phyloP scores from a whole-genome alignment of 2,329 filamentous ascomycete species.

The Hypoxylon sp. region DNA sequence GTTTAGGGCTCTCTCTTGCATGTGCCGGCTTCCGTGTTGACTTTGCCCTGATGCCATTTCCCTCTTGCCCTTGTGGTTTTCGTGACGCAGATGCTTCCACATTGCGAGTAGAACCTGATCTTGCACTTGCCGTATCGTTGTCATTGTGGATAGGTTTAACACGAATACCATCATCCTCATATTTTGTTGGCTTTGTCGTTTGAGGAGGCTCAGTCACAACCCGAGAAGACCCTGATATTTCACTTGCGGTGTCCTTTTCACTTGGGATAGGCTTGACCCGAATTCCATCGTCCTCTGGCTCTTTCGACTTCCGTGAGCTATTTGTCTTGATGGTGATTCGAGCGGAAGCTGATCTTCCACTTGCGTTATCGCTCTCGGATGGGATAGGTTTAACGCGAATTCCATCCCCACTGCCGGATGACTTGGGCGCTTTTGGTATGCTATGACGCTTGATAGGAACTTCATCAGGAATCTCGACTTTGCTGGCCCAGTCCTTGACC shows the following conservation, averaged over 20 bases:
- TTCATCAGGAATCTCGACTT: constrained; percentile 66
- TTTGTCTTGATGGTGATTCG: constrained; percentile 43
- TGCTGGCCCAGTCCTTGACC: constrained; percentile 73
- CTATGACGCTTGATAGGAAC: constrained; percentile 57
- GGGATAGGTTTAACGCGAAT: constrained; percentile 58
- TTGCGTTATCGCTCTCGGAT: constrained; percentile 46
- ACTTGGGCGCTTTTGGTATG: constrained; percentile 59
- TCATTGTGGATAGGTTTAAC: constrained; percentile 33
- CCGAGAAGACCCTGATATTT: constrained; percentile 48
- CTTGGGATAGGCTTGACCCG: constrained; percentile 55
- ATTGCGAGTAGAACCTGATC: constrained; percentile 21
- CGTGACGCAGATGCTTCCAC: constrained; percentile 15
- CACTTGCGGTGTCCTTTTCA: constrained; percentile 45
- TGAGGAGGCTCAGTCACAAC: constrained; percentile 19
- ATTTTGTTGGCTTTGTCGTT: constrained; percentile 52
- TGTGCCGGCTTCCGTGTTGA: constrained; percentile 36
- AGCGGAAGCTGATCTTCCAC: constrained; percentile 44
- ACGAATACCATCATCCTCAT: constrained; percentile 46
- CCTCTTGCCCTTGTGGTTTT: constrained; percentile 27
- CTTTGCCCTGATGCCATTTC: constrained; percentile 54
- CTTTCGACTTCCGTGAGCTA: constrained; percentile 46
- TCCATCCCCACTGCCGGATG: constrained; percentile 57
- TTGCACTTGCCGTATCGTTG: constrained; percentile 18
- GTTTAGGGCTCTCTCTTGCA: constrained; percentile 52
- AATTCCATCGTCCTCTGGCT: constrained; percentile 57